These are phyloP conservation scores for Aspergillus nidulans DNA, from an alignment of 495 filamentous ascomycete species.

Conservation along the genomic window DNA sequence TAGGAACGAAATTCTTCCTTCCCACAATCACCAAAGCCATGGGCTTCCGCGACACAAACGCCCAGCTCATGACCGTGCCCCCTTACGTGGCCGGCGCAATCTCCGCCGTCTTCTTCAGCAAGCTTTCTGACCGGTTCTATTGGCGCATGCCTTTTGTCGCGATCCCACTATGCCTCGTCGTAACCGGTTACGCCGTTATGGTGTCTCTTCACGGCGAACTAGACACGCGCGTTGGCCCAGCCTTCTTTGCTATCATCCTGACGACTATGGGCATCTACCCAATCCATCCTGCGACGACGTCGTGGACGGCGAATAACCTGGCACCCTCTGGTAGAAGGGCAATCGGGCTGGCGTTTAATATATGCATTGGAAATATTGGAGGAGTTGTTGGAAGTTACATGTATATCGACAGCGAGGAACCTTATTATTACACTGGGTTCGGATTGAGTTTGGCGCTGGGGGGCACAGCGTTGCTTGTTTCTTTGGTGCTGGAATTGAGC, in stretches of 20 bases:
- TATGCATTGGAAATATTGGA: conserved; percentile 33
- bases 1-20: conserved; percentile 23
- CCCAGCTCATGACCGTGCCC: conserved; percentile 29
- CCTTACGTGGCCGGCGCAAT: conserved; percentile 31
- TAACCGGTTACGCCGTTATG: conserved; percentile 28
- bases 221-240: conserved; percentile 23
- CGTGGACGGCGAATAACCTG: conserved; percentile 39
- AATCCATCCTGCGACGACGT: conserved; percentile 28
- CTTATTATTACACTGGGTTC: conserved; percentile 31
- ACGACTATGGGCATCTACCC: conserved; percentile 37
- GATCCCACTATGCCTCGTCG: conserved; percentile 21
- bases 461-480: conserved; percentile 16
- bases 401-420: conserved; percentile 28
- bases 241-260: conserved; percentile 35
- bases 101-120: conserved; percentile 27
- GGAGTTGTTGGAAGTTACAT: conserved; percentile 35
- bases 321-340: conserved; percentile 32
- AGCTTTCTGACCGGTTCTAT: conserved; percentile 32
- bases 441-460: conserved; percentile 26
- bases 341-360: conserved; percentile 33
- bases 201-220: conserved; percentile 26
- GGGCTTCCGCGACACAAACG: conserved; percentile 28
- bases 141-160: conserved; percentile 40
- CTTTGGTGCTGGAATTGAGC: conserved; percentile 20
- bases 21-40: conserved; percentile 28